A percentile compares a stretch with the other conserved stretches of the same genome.
Conservation (phyloP, 202 grass and related monocot species). For the Saccharum hybrid region DNA sequence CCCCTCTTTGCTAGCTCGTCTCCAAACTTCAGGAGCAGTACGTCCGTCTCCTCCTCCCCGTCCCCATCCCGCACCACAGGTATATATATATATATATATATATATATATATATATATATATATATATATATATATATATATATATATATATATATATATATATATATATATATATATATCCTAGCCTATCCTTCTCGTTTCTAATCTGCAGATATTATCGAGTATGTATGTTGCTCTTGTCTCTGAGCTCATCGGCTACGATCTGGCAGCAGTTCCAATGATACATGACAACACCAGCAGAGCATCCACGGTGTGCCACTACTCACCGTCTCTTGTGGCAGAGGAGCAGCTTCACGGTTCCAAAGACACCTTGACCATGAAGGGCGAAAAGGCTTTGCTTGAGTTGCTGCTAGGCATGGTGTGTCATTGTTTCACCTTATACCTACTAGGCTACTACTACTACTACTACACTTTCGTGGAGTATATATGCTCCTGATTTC, state of each 20-base stretch:
- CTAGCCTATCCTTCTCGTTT: background rate
- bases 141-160: too few relatives aligned
- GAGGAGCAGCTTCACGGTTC: slow-evolving; percentile 55
- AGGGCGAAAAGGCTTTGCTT: slow-evolving; percentile 67
- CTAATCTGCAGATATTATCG: background rate
- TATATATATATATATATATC: too few relatives aligned
- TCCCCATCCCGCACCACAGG: slow-evolving; percentile 44
- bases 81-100: too few relatives aligned
- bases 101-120: too few relatives aligned
- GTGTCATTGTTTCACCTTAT: background rate
- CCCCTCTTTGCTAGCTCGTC: slow-evolving; percentile 47
- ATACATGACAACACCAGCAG: slow-evolving; percentile 45
- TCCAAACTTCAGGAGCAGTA: slow-evolving; percentile 38
- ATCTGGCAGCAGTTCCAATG: slow-evolving; percentile 61
- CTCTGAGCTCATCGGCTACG: slow-evolving; percentile 16
- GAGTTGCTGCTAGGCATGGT: slow-evolving; percentile 56
- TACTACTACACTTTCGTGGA: too few relatives aligned
- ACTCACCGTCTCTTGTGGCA: slow-evolving; percentile 57
- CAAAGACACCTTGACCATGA: slow-evolving; percentile 41
- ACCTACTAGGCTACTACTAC: too few relatives aligned
- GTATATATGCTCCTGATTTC: too few relatives aligned
- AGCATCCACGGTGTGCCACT: slow-evolving; percentile 47
- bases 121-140: too few relatives aligned
- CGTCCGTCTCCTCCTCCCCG: slow-evolving; percentile 28
- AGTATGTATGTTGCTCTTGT: background rate